These are phyloP conservation scores for Aspergillus coremiiformis DNA, from an alignment of 495 filamentous ascomycete species.

Conservation along the genomic window DNA sequence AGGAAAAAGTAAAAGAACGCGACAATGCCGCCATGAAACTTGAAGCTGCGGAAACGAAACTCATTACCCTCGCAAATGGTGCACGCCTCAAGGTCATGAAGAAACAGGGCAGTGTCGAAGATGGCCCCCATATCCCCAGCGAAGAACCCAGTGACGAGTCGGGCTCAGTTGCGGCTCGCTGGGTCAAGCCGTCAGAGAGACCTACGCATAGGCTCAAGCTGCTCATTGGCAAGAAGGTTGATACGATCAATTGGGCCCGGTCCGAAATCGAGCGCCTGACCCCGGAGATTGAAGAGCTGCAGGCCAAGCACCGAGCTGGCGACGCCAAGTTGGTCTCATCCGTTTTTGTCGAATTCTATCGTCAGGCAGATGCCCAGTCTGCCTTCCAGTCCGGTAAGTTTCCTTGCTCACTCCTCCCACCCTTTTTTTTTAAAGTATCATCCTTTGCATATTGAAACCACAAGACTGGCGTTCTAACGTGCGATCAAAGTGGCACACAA, in stretches of 20 bases:
- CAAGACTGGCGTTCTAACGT: background rate
- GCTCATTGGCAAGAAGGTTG: slow-evolving; percentile 80
- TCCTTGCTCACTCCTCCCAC: background rate
- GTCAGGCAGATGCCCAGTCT: slow-evolving; percentile 73
- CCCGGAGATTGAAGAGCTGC: slow-evolving; percentile 69
- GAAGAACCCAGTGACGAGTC: slow-evolving; percentile 55
- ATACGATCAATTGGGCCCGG: slow-evolving; percentile 82
- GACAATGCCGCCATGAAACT: slow-evolving; percentile 78
- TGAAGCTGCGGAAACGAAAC: slow-evolving; percentile 81
- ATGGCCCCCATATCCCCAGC: slow-evolving; percentile 28
- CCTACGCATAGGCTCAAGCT: slow-evolving; percentile 77
- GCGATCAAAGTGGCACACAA: slow-evolving; percentile 63
- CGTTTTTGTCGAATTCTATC: slow-evolving; percentile 78
- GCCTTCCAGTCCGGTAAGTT: slow-evolving; percentile 57
- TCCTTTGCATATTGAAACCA: background rate
- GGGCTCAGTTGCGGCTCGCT: slow-evolving; percentile 72
- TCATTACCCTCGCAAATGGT: slow-evolving; percentile 76
- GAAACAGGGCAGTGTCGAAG: slow-evolving; percentile 51
- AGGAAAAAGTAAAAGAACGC: slow-evolving; percentile 76
- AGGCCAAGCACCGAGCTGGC: slow-evolving; percentile 64
- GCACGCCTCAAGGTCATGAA: slow-evolving; percentile 66
- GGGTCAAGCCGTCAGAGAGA: slow-evolving; percentile 70
- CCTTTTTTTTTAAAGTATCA: too few relatives aligned
- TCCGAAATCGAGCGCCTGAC: slow-evolving; percentile 72
- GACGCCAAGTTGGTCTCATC: slow-evolving; percentile 53